These are phyloP conservation scores for Clonostachys rosea DNA, from an alignment of 2,329 filamentous ascomycete species.

Conservation along the genomic window DNA sequence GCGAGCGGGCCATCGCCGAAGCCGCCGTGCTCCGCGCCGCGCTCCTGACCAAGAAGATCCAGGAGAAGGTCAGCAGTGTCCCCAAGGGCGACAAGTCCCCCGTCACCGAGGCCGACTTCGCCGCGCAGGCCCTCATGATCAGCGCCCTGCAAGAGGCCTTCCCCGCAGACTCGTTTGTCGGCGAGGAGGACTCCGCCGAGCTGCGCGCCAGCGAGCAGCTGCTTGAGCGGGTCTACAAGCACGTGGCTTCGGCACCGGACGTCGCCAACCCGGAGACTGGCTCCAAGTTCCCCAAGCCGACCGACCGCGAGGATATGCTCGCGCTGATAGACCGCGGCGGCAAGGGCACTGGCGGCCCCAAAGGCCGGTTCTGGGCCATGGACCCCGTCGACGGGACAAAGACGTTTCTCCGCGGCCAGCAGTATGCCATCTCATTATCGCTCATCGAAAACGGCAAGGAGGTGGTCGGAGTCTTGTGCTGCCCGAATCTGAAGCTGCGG, in stretches of 20 bases:
- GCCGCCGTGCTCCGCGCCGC: constrained; percentile 50
- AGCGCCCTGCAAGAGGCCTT: constrained; percentile 47
- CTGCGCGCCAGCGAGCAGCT: constrained; percentile 43
- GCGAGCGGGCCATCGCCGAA: constrained; percentile 25
- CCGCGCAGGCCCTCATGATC: constrained; percentile 58
- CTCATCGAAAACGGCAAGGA: constrained; percentile 53
- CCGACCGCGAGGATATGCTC: constrained; percentile 49
- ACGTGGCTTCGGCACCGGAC: constrained; percentile 29
- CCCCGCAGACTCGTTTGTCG: constrained; percentile 52
- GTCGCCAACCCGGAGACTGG: constrained; percentile 5
- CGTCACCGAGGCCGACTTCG: constrained; percentile 61
- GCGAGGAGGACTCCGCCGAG: constrained; percentile 53
- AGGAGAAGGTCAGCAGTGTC: constrained; percentile 37
- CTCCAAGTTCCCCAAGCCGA: constrained; percentile 26
- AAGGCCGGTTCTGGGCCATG: constrained; percentile 52
- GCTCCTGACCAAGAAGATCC: constrained; percentile 46
- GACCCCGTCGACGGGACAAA: constrained; percentile 63
- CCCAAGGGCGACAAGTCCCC: constrained; percentile 55
- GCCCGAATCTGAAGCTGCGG: constrained; percentile 47
- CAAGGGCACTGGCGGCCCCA: constrained; percentile 23
- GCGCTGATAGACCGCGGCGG: constrained; percentile 56
- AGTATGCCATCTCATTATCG: constrained; percentile 58
- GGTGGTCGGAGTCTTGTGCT: constrained; percentile 54
- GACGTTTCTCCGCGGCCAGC: constrained; percentile 54
- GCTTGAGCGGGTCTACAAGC: constrained; percentile 47